A percentile compares a stretch with the other conserved stretches of the same genome.
Conservation (phyloP, 169 alveolate genomes). For the Cryptosporidium parvum region DNA sequence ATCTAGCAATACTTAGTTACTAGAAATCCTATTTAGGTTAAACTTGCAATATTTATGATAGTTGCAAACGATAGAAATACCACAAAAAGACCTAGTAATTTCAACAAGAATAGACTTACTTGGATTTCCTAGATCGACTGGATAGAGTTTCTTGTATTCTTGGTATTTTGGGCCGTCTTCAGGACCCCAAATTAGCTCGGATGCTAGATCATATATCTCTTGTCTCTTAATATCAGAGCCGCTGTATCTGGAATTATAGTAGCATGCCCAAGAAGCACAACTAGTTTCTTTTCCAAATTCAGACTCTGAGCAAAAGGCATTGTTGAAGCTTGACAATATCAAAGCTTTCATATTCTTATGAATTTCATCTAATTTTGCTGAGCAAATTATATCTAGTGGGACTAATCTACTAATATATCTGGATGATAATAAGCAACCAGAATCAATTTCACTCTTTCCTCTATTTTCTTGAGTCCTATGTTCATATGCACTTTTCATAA, state of each 20-base stretch:
- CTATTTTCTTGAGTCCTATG: background rate
- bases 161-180: constrained; percentile 11
- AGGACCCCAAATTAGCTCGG: constrained; percentile 65
- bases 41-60: constrained; percentile 32
- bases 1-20: background rate
- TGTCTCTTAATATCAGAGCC: constrained; percentile 24
- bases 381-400: constrained; percentile 51
- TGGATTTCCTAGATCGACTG: constrained; percentile 46
- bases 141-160: constrained; percentile 19
- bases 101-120: constrained; percentile 50
- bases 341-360: constrained; percentile 11
- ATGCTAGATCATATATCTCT: constrained; percentile 31
- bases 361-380: constrained; percentile 21
- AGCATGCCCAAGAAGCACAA: constrained; percentile 45
- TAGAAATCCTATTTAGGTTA: constrained; percentile 22
- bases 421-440: constrained; percentile 18
- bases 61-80: constrained; percentile 33
- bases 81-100: constrained; percentile 39
- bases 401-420: constrained; percentile 41
- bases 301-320: constrained; percentile 10
- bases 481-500: constrained; percentile 35
- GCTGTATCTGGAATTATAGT: constrained; percentile 30
- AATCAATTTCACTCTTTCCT: background rate
- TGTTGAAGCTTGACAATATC: background rate
- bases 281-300: background rate